Percentiles rank a stretch among this genome's conserved stretches.
These are phyloP conservation scores for Colletotrichum filicis DNA, from an alignment of 2,329 filamentous ascomycete genomes.

Conservation along the genomic window DNA sequence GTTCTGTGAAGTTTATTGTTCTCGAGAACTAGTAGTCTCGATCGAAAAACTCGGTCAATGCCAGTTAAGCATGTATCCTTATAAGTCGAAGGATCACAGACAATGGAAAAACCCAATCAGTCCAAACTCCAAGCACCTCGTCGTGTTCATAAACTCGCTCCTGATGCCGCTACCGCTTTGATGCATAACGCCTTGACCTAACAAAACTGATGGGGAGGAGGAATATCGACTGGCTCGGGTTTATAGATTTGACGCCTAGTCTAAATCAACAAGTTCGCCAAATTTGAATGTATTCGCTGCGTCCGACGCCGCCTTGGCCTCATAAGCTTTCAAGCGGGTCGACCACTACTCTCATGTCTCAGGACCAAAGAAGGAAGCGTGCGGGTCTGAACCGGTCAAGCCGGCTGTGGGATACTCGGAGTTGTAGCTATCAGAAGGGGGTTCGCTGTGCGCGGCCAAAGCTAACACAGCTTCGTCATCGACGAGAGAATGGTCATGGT, in stretches of 20 bases:
- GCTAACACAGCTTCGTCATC: constrained; percentile 62
- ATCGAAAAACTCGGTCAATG: not conserved
- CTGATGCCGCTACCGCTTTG: constrained; percentile 26
- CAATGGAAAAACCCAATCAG: not conserved
- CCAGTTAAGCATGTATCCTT: not conserved
- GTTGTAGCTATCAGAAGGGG: constrained; percentile 50
- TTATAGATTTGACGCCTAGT: constrained; percentile 38
- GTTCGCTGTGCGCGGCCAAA: constrained; percentile 55
- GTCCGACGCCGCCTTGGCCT: not conserved
- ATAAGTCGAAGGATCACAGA: not conserved
- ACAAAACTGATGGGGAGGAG: constrained; percentile 1
- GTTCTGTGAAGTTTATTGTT: not conserved
- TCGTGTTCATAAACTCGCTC: constrained; percentile 31
- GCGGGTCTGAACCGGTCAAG: constrained; percentile 9
- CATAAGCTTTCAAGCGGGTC: not conserved
- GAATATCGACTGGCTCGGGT: not conserved
- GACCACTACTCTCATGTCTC: constrained; percentile 46
- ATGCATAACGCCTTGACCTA: constrained; percentile 29
- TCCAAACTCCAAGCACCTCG: constrained; percentile 22
- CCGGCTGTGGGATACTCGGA: constrained; percentile 51
- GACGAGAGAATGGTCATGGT: constrained; percentile 47
- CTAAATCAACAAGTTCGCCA: not conserved
- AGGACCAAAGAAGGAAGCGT: constrained; percentile 51
- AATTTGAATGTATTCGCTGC: not conserved
- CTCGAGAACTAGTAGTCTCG: not conserved